Base-by-base conservation (phyloP, 257 asterid genomes). In the Cynanchum wilfordii region DNA sequence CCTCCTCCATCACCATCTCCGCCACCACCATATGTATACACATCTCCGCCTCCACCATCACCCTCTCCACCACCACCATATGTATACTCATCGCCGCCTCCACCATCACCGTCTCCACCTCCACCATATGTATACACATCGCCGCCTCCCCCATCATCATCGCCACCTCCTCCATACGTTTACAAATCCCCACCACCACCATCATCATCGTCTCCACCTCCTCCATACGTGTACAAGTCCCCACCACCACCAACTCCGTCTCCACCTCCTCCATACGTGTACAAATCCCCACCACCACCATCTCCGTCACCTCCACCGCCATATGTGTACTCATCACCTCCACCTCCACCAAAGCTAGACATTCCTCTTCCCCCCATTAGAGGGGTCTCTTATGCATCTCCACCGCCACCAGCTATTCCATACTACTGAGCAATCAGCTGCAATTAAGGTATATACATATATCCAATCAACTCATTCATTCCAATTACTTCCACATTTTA, bases 351-450 rank as follows among this genome's bases (percentile, higher is more conserved):
- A 5, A 78, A 29, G 58, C 30, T 54, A 70, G 69, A 79, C 73
- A 81, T 49, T 25, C 69, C 11, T 71, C 86, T 73, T 74, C 93
- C 79, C 10, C 81, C 82, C 77, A 45, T 82, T 76, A 20, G 49
- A 72, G 73, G 82, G 59, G 72, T 75, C 47, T 73, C 84, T 56
- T 82, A 84, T 51, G 82, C 88, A 69, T 77, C 89, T 24, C 89
- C 88, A 17, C 88, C 88, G 45, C 86, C 88, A 27, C 86, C 86
- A 29, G 52, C 67, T 24, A 77, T 83, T 69, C 85, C 85, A 51
- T 83, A 83, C 67, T 83, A 83, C 69, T 80, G 54, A 79, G 62
- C 63, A 12, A 0, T 33, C 60, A 17, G 36, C 73, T 60, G 50
- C 62, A 19, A 44, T 36, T 68, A 81, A 20, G 86, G 84, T n/a